These are phyloP conservation scores for Chalaropsis thielavioides DNA, from an alignment of 2,329 filamentous ascomycete genomes.

Conservation along the genomic window DNA sequence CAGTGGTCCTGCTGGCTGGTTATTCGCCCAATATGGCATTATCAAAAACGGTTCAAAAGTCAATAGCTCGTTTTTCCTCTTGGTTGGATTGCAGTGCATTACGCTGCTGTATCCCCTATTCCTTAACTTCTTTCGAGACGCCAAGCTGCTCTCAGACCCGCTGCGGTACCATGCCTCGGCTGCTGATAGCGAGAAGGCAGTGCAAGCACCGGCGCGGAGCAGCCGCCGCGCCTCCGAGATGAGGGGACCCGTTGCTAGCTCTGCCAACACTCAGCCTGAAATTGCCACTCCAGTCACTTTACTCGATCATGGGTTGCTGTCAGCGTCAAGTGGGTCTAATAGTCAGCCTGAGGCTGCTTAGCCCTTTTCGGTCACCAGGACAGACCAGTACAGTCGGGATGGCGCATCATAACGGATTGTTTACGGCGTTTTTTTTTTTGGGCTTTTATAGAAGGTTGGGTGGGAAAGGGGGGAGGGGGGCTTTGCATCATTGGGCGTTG, in stretches of 20 bases:
- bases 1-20: conserved; percentile 58
- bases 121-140: conserved; percentile 33
- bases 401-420: background rate
- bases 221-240: background rate
- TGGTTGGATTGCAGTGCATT: conserved; percentile 37
- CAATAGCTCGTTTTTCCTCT: conserved; percentile 49
- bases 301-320: background rate
- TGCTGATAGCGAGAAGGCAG: background rate
- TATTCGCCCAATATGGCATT: conserved; percentile 58
- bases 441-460: too few relatives aligned
- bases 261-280: background rate
- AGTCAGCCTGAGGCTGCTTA: background rate
- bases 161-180: background rate
- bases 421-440: too few relatives aligned
- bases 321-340: background rate
- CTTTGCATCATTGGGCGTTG: too few relatives aligned
- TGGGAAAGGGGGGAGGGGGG: too few relatives aligned
- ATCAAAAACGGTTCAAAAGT: conserved; percentile 45
- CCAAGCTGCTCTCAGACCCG: conserved; percentile 31
- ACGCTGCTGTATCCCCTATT: conserved; percentile 37
- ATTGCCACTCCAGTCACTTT: background rate
- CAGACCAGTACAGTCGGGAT: background rate
- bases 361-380: background rate
- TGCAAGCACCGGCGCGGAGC: background rate
- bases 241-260: background rate